Evolutionary conservation across 345 rosid species (phyloP).

Genomic region (Gossypium raimondii): DNA sequence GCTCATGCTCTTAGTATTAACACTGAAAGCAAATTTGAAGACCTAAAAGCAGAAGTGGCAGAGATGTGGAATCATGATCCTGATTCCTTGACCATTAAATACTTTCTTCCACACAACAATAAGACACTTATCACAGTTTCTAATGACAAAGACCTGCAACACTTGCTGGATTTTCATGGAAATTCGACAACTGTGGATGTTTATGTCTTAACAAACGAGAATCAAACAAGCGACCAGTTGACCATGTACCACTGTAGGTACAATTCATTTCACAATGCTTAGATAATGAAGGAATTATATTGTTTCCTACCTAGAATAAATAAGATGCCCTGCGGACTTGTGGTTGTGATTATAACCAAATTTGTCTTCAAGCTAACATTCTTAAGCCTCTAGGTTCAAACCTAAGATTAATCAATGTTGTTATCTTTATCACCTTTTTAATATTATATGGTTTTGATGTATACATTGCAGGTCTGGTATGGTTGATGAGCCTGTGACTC

Average conservation of each 20-base stretch:
- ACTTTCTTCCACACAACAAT: constrained; percentile 77
- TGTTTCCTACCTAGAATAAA: neutral
- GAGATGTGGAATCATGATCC: constrained; percentile 52
- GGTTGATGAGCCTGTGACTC: constrained; percentile 2
- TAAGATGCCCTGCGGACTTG: neutral
- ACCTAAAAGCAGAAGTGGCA: constrained; percentile 54
- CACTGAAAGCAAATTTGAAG: constrained; percentile 40
- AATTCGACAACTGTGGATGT: constrained; percentile 7
- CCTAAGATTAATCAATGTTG: neutral
- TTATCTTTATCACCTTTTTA: neutral
- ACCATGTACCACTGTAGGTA: constrained; percentile 8
- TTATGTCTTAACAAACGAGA: constrained; percentile 1
- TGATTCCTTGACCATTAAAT: constrained; percentile 50
- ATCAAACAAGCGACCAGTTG: constrained; percentile 2
- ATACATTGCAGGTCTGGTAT: constrained; percentile 5
- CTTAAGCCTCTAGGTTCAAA: neutral
- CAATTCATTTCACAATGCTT: neutral
- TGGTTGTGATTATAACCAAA: constrained; percentile 4
- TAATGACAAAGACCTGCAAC: constrained; percentile 55
- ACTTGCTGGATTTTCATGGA: constrained; percentile 49
- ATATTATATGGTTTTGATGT: neutral
- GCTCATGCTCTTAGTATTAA: constrained; percentile 64
- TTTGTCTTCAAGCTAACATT: constrained; percentile 3
- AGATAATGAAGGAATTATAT: constrained; percentile 3
- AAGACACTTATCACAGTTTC: constrained; percentile 73